These are phyloP conservation scores for Simmondsia chinensis DNA, from an alignment of 148 eudicot species.

Conservation along the genomic window DNA sequence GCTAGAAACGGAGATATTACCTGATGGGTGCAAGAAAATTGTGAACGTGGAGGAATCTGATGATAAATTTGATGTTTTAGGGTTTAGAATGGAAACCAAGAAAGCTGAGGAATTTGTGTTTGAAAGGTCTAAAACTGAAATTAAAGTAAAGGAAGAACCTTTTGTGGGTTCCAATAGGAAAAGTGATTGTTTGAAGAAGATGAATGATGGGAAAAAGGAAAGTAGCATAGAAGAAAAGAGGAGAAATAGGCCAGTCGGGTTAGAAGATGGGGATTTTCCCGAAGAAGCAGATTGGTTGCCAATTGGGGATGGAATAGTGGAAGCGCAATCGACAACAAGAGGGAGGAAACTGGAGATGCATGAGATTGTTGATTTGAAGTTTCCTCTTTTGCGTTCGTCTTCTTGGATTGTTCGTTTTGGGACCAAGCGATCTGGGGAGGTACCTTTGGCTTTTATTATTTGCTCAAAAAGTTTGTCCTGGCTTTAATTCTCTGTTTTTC, in stretches of 20 bases:
- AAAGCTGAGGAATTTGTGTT: too few relatives aligned
- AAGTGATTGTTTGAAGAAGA: background rate
- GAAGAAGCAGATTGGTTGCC: slow-evolving; percentile 48
- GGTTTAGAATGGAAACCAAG: too few relatives aligned
- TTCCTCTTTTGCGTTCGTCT: slow-evolving; percentile 14
- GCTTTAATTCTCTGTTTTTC: too few relatives aligned
- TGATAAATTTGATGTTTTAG: too few relatives aligned
- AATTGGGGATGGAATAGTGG: slow-evolving; percentile 38
- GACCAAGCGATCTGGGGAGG: slow-evolving; percentile 59
- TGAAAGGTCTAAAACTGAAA: too few relatives aligned
- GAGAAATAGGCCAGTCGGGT: slow-evolving; percentile 18
- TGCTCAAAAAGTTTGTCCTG: too few relatives aligned
- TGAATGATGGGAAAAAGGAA: slow-evolving; percentile 14
- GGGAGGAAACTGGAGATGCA: slow-evolving; percentile 48
- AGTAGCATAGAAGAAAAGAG: slow-evolving; percentile 20
- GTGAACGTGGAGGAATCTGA: too few relatives aligned
- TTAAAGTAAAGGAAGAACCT: background rate
- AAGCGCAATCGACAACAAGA: slow-evolving; percentile 47
- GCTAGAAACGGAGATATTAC: too few relatives aligned
- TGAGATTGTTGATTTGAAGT: slow-evolving; percentile 45
- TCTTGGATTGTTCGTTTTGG: slow-evolving; percentile 49
- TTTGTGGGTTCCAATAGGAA: background rate
- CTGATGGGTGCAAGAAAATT: too few relatives aligned
- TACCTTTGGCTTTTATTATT: too few relatives aligned
- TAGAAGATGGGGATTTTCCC: slow-evolving; percentile 52